Percentiles rank a stretch among this genome's conserved stretches.
phyloP scores from a whole-genome alignment of 2,329 filamentous ascomycete species.

The Fusarium decemcellulare region DNA sequence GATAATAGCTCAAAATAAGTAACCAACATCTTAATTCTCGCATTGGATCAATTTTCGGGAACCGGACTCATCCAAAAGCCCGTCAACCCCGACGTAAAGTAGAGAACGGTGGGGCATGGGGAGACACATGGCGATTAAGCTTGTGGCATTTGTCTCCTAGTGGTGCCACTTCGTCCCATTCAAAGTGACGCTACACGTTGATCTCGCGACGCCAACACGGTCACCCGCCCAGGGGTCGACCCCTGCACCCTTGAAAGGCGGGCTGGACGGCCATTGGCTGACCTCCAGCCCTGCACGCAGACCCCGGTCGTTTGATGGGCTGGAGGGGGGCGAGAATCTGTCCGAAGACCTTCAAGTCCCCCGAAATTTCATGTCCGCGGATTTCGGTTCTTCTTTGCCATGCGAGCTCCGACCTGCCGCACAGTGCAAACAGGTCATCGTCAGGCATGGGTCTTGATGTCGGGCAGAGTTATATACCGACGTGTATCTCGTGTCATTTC shows the following conservation, averaged over 20 bases:
- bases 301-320: not conserved
- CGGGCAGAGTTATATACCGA: not conserved
- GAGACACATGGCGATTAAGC: conserved; percentile 14
- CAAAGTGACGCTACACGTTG: conserved; percentile 13
- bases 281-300: not conserved
- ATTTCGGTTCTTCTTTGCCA: conserved; percentile 37
- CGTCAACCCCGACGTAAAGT: not conserved
- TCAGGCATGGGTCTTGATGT: not conserved
- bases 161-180: conserved; percentile 12
- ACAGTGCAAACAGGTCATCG: not conserved
- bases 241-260: conserved; percentile 7
- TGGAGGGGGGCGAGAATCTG: conserved; percentile 32
- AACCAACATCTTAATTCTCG: not conserved
- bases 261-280: conserved; percentile 19
- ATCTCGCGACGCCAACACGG: conserved; percentile 6
- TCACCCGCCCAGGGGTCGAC: conserved; percentile 17
- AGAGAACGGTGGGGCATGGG: conserved; percentile 11
- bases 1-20: not conserved
- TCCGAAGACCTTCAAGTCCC: conserved; percentile 38
- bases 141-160: not conserved
- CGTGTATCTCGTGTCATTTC: not conserved
- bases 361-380: conserved; percentile 25
- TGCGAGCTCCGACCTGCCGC: conserved; percentile 5
- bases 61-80: not conserved
- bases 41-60: conserved; percentile 1